These are phyloP conservation scores for Oryza glaberrima DNA, from an alignment of 176 grass and related monocot species.

Conservation along the genomic window DNA sequence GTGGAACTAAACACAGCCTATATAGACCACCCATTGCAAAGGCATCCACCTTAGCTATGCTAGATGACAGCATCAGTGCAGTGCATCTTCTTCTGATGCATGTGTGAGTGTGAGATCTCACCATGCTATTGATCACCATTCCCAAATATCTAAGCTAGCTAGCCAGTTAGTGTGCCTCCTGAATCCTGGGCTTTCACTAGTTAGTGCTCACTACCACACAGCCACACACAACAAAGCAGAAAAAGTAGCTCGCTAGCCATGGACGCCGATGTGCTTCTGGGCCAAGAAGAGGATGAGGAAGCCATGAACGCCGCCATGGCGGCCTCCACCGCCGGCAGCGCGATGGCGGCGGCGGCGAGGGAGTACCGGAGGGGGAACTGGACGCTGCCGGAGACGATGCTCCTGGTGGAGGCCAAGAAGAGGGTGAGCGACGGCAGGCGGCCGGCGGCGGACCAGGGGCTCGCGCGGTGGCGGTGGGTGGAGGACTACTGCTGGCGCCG, in stretches of 20 bases:
- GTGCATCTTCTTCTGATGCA: background rate
- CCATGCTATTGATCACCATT: constrained; percentile 28
- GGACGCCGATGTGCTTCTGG: constrained; percentile 25
- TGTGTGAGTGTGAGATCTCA: background rate
- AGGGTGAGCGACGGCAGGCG: constrained; percentile 67
- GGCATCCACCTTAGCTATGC: constrained; percentile 22
- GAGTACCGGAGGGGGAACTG: constrained; percentile 91
- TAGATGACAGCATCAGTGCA: background rate
- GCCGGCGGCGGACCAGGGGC: constrained; percentile 51
- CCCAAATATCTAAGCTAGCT: constrained; percentile 2
- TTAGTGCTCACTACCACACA: too few relatives aligned
- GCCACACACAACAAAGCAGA: background rate
- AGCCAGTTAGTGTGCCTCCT: background rate
- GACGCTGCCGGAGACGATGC: constrained; percentile 86
- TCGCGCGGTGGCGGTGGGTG: constrained; percentile 91
- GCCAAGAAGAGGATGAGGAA: constrained; percentile 31
- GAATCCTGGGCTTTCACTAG: constrained; percentile 5
- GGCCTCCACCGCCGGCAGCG: background rate
- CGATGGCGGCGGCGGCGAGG: constrained; percentile 40
- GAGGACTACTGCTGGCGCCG: constrained; percentile 97
- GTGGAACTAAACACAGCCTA: background rate
- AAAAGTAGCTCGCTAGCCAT: constrained; percentile 30
- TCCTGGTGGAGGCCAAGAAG: constrained; percentile 85
- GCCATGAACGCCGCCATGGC: constrained; percentile 33
- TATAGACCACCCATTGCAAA: background rate